phyloP scores from a whole-genome alignment of 257 asterid genomes.

The Scutellaria minor region DNA sequence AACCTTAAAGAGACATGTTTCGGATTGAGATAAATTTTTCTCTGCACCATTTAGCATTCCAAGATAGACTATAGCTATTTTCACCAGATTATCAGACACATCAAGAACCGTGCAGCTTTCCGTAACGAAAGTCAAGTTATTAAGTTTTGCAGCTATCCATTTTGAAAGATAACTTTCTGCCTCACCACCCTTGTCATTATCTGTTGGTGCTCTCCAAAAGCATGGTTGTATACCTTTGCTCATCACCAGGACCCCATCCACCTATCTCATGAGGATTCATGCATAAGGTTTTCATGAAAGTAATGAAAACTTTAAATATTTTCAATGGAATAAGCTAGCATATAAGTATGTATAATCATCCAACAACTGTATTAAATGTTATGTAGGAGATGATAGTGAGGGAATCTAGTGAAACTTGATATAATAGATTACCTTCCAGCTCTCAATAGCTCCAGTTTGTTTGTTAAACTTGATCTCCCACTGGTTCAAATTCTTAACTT shows the following conservation, averaged over 20 bases:
- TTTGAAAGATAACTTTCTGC: constrained; percentile 64
- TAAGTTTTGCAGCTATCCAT: constrained; percentile 77
- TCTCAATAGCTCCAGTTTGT: constrained; percentile 66
- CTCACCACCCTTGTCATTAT: constrained; percentile 97
- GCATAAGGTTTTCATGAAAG: constrained; percentile 7
- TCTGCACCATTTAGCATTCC: constrained; percentile 55
- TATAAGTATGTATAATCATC: neutral
- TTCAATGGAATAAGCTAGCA: neutral
- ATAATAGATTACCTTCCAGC: constrained; percentile 77
- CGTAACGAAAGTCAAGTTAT: constrained; percentile 50
- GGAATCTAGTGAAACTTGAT: constrained; percentile 13
- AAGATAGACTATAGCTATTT: constrained; percentile 56
- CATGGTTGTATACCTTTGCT: constrained; percentile 79
- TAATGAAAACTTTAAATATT: neutral
- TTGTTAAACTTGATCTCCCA: constrained; percentile 84
- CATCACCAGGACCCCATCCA: constrained; percentile 65
- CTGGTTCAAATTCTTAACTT: constrained; percentile 53
- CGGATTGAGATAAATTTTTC: constrained; percentile 38
- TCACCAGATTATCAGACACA: constrained; percentile 52
- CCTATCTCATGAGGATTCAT: constrained; percentile 47
- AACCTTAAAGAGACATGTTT: constrained; percentile 53
- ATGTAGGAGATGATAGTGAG: neutral
- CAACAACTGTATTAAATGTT: neutral
- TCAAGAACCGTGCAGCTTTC: constrained; percentile 61
- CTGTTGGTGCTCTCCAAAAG: constrained; percentile 99